Evolutionary conservation across 352 stramenopile genomes (phyloP).

Genomic region (Globisporangium irregulare): DNA sequence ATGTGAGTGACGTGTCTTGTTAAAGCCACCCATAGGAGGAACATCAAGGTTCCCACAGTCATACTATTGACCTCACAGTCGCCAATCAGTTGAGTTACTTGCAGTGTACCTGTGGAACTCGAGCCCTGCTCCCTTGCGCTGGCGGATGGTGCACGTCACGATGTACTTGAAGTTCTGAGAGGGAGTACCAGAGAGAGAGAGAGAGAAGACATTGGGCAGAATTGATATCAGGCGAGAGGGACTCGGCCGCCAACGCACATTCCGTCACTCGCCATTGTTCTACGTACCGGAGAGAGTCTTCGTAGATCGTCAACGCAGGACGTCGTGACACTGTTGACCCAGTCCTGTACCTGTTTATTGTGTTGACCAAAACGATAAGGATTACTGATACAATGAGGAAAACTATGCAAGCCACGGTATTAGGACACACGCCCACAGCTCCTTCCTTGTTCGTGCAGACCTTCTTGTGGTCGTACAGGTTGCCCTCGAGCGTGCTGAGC

Average conservation of each 20-base stretch:
- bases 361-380: neutral
- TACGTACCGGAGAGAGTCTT: constrained; percentile 47
- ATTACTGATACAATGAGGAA: neutral
- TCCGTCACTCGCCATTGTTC: no score
- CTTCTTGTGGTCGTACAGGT: constrained; percentile 77
- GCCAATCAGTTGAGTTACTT: neutral
- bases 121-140: constrained; percentile 61
- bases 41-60: no score
- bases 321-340: constrained; percentile 64
- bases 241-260: no score
- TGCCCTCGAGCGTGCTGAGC: constrained; percentile 65
- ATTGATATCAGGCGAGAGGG: no score
- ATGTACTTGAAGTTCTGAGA: constrained; percentile 86
- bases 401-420: neutral
- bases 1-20: neutral
- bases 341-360: constrained; percentile 47
- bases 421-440: neutral
- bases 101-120: constrained; percentile 46
- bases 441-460: constrained; percentile 19
- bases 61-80: no score
- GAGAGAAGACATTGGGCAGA: no score
- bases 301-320: constrained; percentile 69
- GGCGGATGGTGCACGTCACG: constrained; percentile 61
- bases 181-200: neutral
- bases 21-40: no score